A percentile compares a stretch with the other conserved stretches of the same genome.
phyloP scores from a whole-genome alignment of 768 basidiomycete genomes.

The Roridomyces roridus region DNA sequence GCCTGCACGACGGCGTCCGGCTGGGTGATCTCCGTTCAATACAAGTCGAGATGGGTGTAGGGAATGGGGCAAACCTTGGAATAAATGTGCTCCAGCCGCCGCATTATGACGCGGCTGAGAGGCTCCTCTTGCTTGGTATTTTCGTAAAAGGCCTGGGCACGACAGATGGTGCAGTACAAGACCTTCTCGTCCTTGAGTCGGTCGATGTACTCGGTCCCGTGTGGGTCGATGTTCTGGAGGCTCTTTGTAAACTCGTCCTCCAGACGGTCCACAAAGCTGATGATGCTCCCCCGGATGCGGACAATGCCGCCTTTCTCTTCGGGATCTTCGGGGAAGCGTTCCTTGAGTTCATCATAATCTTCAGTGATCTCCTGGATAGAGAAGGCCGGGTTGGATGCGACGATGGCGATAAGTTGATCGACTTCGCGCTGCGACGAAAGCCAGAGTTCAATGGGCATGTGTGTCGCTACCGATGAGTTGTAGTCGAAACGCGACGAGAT shows the following conservation, averaged over 20 bases:
- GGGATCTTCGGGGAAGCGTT: slow-evolving; percentile 69
- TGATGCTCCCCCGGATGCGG: slow-evolving; percentile 91
- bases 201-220: slow-evolving; percentile 98
- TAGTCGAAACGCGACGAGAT: slow-evolving; percentile 97
- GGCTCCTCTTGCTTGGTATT: slow-evolving; percentile 77
- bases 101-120: slow-evolving; percentile 88
- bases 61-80: slow-evolving; percentile 66
- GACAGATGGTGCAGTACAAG: slow-evolving; percentile 92
- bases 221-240: slow-evolving; percentile 97
- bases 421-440: slow-evolving; percentile 85
- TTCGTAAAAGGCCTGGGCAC: slow-evolving; percentile 92
- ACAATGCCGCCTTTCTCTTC: slow-evolving; percentile 77
- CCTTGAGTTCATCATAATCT: slow-evolving; percentile 91
- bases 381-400: slow-evolving; percentile 75
- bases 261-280: slow-evolving; percentile 93
- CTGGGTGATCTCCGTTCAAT: slow-evolving; percentile 46
- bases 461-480: slow-evolving; percentile 81
- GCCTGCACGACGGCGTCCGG: slow-evolving; percentile 93
- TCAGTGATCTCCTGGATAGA: slow-evolving; percentile 85
- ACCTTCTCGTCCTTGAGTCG: slow-evolving; percentile 95
- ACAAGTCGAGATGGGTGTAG: slow-evolving; percentile 8
- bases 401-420: slow-evolving; percentile 83
- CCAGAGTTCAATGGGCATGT: slow-evolving; percentile 96
- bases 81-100: slow-evolving; percentile 96
- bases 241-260: slow-evolving; percentile 99